A percentile compares a stretch with the other conserved stretches of the same genome.
These are phyloP conservation scores for Yamadazyma taylorii DNA, from an alignment of 1,139 yeast species.

Conservation along the genomic window DNA sequence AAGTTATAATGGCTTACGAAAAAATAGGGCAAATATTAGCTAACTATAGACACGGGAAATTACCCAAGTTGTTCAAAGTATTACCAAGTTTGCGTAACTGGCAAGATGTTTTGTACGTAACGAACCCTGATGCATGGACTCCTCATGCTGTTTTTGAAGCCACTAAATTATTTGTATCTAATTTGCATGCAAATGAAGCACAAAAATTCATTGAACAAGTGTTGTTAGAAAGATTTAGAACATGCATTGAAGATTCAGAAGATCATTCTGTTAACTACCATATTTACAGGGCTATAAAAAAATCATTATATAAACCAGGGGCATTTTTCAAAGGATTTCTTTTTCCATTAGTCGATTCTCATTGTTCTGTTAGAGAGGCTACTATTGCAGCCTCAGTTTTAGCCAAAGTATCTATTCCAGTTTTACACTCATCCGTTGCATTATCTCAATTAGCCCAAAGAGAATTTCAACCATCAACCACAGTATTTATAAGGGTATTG, in stretches of 20 bases:
- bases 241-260: constrained; percentile 76
- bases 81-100: constrained; percentile 90
- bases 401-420: constrained; percentile 88
- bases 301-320: constrained; percentile 92
- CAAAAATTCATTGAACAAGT: constrained; percentile 78
- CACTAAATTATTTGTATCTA: constrained; percentile 88
- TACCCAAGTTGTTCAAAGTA: constrained; percentile 92
- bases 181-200: constrained; percentile 82
- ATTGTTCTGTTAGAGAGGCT: constrained; percentile 90
- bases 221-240: constrained; percentile 80
- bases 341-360: constrained; percentile 82
- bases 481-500: constrained; percentile 84
- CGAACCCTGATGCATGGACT: constrained; percentile 92
- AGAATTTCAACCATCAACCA: constrained; percentile 84
- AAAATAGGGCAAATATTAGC: constrained; percentile 86
- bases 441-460: constrained; percentile 78
- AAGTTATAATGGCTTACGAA: constrained; percentile 91
- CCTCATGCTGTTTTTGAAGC: constrained; percentile 97
- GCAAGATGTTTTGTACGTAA: constrained; percentile 92
- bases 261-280: constrained; percentile 79
- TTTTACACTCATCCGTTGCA: constrained; percentile 94
- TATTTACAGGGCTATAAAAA: constrained; percentile 85
- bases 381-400: constrained; percentile 92
- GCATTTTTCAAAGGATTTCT: constrained; percentile 96
- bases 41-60: constrained; percentile 93